Evolutionary conservation across 2,329 filamentous ascomycete genomes (phyloP), one percentile per base, ranked within the genome.

Genomic region (Cordyceps cicadae): DNA sequence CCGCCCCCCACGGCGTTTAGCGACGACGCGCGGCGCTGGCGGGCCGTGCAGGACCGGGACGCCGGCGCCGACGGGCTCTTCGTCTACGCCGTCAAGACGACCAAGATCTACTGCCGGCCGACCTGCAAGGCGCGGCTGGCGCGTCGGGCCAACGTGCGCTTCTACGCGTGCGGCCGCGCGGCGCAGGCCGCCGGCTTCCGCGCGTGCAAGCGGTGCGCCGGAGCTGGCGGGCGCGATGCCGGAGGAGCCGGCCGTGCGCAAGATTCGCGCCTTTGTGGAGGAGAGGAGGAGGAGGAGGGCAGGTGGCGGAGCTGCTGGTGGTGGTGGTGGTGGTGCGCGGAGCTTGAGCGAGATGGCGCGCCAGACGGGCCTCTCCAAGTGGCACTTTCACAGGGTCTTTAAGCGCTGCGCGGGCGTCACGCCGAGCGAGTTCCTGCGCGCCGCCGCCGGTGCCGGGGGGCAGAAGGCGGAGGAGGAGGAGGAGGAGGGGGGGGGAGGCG

Each of bases 111-210:
- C 71, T 87, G 85, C 68, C 78, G 84, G 1, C 83, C 84, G 1
- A 82, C 78, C 21, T 87, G 85, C 68, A 79, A 80, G 17, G 82
- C 82, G 2, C 78, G 85, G 0, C 78, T 87, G 14, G 83, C 85
- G 1, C 78, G 84, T 2, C 78, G 84, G 51, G 79, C 82, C 54
- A 87, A 87, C 54, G 78, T 87, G 3, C 69, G 71, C 1, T 87
- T 86, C 70, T 84, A 78, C 70, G 68, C 76, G 17, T 76, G 72
- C 0, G 67, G 75, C 0, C 62, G 67, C 0, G 74, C 79, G 34
- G 85, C 85, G 1, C 70, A 72, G 48, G 64, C 65, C 1, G 77
- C 71, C 6, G 79, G 83, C 1, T 86, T 78, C 66, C 75, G 83
- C 26, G 72, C 83, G 0, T 87, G 84, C 71, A 85, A 83, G 70